Conservation (phyloP, 257 asterid genomes). For the Lycium barbarum region DNA sequence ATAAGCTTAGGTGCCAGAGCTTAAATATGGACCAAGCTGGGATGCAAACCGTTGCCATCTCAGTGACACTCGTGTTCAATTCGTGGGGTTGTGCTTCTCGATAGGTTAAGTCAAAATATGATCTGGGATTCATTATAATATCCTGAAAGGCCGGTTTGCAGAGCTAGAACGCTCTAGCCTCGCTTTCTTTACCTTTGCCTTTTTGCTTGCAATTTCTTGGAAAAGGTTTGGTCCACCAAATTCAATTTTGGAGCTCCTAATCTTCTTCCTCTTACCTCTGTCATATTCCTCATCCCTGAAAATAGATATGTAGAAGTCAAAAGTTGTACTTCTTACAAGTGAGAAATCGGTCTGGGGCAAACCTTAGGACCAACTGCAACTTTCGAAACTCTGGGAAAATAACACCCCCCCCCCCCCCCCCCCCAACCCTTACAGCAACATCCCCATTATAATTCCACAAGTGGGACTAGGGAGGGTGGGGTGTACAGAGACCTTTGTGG, state of each 20-base stretch:
- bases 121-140: conserved; percentile 39
- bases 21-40: conserved; percentile 4
- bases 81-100: neutral
- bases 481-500: too few relatives aligned
- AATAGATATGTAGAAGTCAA: conserved; percentile 11
- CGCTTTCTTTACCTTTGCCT: conserved; percentile 49
- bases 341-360: too few relatives aligned
- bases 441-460: neutral
- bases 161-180: conserved; percentile 49
- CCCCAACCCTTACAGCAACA: too few relatives aligned
- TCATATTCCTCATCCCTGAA: conserved; percentile 96
- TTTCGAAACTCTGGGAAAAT: too few relatives aligned
- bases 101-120: conserved; percentile 13
- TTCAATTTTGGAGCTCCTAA: conserved; percentile 49
- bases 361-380: too few relatives aligned
- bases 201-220: conserved; percentile 69
- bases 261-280: conserved; percentile 92
- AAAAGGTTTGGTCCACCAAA: conserved; percentile 78
- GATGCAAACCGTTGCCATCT: neutral
- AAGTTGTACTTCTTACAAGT: neutral
- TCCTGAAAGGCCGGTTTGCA: conserved; percentile 68
- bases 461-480: too few relatives aligned
- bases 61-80: neutral
- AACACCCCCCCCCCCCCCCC: too few relatives aligned
- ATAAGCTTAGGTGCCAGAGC: conserved; percentile 14